Conservation (phyloP, 2,329 filamentous ascomycete genomes). For the Mycosphaerella sp. region DNA sequence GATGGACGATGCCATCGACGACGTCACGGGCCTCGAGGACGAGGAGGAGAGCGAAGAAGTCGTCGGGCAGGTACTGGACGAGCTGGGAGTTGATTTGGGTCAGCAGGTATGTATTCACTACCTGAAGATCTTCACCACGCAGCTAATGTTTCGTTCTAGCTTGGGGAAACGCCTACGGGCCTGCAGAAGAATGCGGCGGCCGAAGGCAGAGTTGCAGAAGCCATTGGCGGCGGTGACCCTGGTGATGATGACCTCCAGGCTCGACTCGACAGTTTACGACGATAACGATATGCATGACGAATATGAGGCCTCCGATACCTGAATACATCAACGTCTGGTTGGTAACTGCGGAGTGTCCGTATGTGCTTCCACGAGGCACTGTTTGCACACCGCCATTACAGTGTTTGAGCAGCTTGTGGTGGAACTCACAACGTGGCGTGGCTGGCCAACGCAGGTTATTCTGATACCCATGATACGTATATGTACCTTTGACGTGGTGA, state of each 20-base stretch:
- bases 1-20: conserved; percentile 99
- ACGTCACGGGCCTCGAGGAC: conserved; percentile 82
- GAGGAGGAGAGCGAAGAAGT: conserved; percentile 97
- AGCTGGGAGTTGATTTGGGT: conserved; percentile 90
- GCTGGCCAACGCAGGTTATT: too few species aligned
- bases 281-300: conserved; percentile 24
- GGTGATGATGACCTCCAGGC: conserved; percentile 88
- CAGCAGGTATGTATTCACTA: conserved; percentile 63
- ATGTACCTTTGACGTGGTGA: too few species aligned
- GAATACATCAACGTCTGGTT: background rate
- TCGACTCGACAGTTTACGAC: conserved; percentile 70
- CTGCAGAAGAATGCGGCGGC: conserved; percentile 66
- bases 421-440: too few species aligned
- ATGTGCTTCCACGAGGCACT: background rate
- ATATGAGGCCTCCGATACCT: background rate
- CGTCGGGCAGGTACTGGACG: conserved; percentile 91
- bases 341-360: background rate
- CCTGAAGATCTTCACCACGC: background rate
- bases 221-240: conserved; percentile 62
- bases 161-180: conserved; percentile 84
- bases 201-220: conserved; percentile 77
- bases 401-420: too few species aligned
- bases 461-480: too few species aligned
- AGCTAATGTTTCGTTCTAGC: conserved; percentile 45
- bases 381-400: too few species aligned